Evolutionary conservation across 108 stramenopile genomes (phyloP).

Genomic region (Bacterosira constricta): DNA sequence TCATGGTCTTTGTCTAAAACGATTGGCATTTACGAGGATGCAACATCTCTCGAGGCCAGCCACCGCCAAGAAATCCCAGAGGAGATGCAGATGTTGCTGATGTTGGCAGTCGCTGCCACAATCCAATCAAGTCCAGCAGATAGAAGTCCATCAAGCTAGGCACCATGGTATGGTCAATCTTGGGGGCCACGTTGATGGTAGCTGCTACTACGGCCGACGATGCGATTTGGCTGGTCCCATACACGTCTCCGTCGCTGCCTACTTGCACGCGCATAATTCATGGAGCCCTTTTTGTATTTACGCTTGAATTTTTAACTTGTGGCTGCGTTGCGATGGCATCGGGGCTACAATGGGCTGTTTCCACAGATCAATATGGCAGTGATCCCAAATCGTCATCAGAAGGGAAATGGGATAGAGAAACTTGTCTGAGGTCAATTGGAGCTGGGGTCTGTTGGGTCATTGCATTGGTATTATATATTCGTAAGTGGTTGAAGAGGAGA

Average conservation of each 20-base stretch:
- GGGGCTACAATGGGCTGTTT: conserved; percentile 37
- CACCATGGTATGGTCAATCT: conserved; percentile 15
- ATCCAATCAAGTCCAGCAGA: no score
- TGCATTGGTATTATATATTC: conserved; percentile 36
- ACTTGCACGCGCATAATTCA: conserved; percentile 42
- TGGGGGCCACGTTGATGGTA: conserved; percentile 60
- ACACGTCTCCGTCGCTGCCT: conserved; percentile 43
- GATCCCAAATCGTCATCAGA: not conserved
- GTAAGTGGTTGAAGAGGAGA: conserved; percentile 50
- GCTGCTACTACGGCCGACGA: conserved; percentile 73
- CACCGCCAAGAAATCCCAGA: no score
- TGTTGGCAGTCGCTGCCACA: no score
- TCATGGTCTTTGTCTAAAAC: no score
- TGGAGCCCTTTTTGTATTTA: conserved; percentile 56
- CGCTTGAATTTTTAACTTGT: conserved; percentile 45
- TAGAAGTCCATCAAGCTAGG: no score
- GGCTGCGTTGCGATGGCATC: conserved; percentile 37
- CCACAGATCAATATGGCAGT: not conserved
- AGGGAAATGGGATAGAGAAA: conserved; percentile 26
- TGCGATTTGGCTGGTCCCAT: conserved; percentile 72
- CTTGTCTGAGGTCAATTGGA: conserved; percentile 44
- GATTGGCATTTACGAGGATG: no score
- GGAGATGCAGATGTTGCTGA: no score
- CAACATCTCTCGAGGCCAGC: no score
- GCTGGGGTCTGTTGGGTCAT: conserved; percentile 62